These are phyloP conservation scores for Chrysoporthe cubensis DNA, from an alignment of 2,329 filamentous ascomycete species.

Conservation along the genomic window DNA sequence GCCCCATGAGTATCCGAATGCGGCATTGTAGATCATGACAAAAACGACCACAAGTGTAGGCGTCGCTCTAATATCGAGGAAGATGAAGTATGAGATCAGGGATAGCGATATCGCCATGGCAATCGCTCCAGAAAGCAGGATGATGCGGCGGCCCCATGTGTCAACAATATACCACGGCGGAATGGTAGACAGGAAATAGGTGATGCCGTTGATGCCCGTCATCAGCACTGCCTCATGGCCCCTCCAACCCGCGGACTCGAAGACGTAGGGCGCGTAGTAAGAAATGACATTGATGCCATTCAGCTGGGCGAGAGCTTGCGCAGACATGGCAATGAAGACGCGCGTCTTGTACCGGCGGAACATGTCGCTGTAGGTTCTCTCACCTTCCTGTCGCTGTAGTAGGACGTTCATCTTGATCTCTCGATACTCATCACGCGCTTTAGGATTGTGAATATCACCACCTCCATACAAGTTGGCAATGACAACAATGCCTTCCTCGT, in stretches of 20 bases:
- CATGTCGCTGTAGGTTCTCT: slow-evolving; percentile 91
- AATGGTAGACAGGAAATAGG: slow-evolving; percentile 89
- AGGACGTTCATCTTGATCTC: slow-evolving; percentile 99
- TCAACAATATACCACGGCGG: slow-evolving; percentile 98
- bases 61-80: slow-evolving; percentile 77
- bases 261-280: slow-evolving; percentile 96
- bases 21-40: slow-evolving; percentile 98
- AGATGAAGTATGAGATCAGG: slow-evolving; percentile 92
- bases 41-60: slow-evolving; percentile 87
- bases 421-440: slow-evolving; percentile 93
- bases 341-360: slow-evolving; percentile 89
- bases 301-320: slow-evolving; percentile 91
- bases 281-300: slow-evolving; percentile 99
- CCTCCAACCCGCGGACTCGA: slow-evolving; percentile 94
- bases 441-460: slow-evolving; percentile 90
- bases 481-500: slow-evolving; percentile 97
- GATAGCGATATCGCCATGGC: slow-evolving; percentile 89
- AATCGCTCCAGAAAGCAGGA: slow-evolving; percentile 85
- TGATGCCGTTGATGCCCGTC: slow-evolving; percentile 92
- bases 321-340: slow-evolving; percentile 98
- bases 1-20: slow-evolving; percentile 94
- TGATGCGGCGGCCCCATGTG: slow-evolving; percentile 84
- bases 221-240: slow-evolving; percentile 91
- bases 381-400: slow-evolving; percentile 90
- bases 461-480: slow-evolving; percentile 97